Percentiles rank a stretch among this genome's conserved stretches.
Conservation (phyloP, 2,329 filamentous ascomycete genomes). For the Fusarium aywerte region DNA sequence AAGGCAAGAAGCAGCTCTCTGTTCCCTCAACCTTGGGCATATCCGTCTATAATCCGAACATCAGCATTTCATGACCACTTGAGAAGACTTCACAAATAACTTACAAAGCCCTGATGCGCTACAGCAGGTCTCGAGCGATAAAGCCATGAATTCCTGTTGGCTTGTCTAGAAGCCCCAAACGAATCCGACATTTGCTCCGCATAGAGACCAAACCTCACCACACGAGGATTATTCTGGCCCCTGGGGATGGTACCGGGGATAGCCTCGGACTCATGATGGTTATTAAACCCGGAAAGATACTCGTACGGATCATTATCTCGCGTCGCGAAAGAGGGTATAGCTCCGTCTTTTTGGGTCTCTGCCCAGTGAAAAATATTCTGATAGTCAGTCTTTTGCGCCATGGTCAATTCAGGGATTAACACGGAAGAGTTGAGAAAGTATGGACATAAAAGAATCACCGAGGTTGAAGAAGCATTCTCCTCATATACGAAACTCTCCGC, state of each 20-base stretch:
- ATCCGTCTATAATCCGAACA: slow-evolving; percentile 30
- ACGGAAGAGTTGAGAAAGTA: not conserved
- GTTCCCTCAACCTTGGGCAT: slow-evolving; percentile 41
- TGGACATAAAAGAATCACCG: not conserved
- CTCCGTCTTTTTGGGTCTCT: slow-evolving; percentile 67
- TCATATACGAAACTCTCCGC: not conserved
- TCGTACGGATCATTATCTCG: slow-evolving; percentile 57
- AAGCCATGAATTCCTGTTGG: slow-evolving; percentile 49
- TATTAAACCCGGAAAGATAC: slow-evolving; percentile 67
- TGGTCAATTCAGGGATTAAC: not conserved
- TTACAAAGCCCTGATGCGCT: slow-evolving; percentile 47
- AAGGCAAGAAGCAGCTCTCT: slow-evolving; percentile 41
- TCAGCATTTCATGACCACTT: fast-evolving
- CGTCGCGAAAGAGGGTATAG: slow-evolving; percentile 63
- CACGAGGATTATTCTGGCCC: slow-evolving; percentile 58
- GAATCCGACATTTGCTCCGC: slow-evolving; percentile 58
- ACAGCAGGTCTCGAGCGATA: slow-evolving; percentile 47
- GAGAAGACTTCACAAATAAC: not conserved
- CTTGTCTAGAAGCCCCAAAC: slow-evolving; percentile 47
- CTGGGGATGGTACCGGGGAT: slow-evolving; percentile 58
- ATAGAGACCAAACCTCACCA: slow-evolving; percentile 53
- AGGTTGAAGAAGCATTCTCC: not conserved
- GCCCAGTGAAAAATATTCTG: slow-evolving; percentile 67
- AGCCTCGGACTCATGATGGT: slow-evolving; percentile 57
- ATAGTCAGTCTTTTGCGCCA: slow-evolving; percentile 51